Evolutionary conservation across 2,329 filamentous ascomycete species (phyloP), one percentile per base, ranked within the genome.

Genomic region (Fusarium sp.): DNA sequence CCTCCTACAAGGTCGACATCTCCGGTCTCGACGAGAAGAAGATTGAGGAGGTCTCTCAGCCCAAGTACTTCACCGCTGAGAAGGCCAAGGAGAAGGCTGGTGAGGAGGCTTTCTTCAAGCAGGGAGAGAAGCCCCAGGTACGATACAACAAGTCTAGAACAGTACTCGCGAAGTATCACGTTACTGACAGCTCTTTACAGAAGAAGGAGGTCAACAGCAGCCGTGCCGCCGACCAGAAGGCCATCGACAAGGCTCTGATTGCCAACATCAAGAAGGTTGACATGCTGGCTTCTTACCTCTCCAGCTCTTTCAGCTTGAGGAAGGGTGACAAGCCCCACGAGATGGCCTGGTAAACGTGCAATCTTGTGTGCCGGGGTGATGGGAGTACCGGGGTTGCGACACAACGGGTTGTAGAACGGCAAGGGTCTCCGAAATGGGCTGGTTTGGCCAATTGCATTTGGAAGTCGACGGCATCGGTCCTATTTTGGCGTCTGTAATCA

Each of bases 311-410:
- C 94, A 97, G 94, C 92, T 92, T 99, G 87, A 94, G 96, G 89
- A 98, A 95, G 90, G 96, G 96, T 84, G 96, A 99, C 91, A 95
- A 96, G 93, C 96, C 96, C 88, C 96, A 99, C 90, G 94, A 97
- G 92, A 98, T 99, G 96, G 94, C 94, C 89, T 99, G 96, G 92
- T 99, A 98, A 88, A 91, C 75, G 78, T 76, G 74, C 78, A 79
- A 80, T 75, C 71, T 74, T 79, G 69, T 67, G 72, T 67, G 72
- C 73, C 74, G 75, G 77, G 74, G 75, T 75, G 75, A 72, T 72
- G 73, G 74, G 73, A 76, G 71, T 75, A 78, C 72, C 70, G 70
- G 77, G 78, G 72, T 78, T 77, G 76, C 78, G 81, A 82, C 73
- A 80, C 71, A 68, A 81, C 76, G 77, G 81, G 84, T 85, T 85